phyloP scores from a whole-genome alignment of 2,329 filamentous ascomycete genomes.

The Albophoma yamanashiensis region DNA sequence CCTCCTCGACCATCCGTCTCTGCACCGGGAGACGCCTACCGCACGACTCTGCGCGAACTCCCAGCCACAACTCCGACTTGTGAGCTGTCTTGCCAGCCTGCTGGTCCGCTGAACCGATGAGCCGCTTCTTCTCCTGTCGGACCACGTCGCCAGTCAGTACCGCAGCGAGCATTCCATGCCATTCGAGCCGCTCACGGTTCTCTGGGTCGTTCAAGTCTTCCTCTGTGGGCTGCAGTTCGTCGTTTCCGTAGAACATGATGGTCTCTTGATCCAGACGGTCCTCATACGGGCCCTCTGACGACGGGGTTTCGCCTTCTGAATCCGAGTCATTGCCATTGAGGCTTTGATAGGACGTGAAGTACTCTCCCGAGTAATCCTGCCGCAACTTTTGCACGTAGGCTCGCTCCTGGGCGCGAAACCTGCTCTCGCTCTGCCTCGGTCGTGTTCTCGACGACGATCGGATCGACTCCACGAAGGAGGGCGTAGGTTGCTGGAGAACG shows the following conservation, averaged over 20 bases:
- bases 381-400: conserved; percentile 89
- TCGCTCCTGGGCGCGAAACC: conserved; percentile 61
- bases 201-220: conserved; percentile 84
- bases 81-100: conserved; percentile 52
- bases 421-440: conserved; percentile 31
- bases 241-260: conserved; percentile 83
- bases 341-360: conserved; percentile 57
- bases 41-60: conserved; percentile 71
- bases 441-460: conserved; percentile 44
- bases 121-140: conserved; percentile 90
- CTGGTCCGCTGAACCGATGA: conserved; percentile 66
- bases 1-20: conserved; percentile 78
- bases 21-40: conserved; percentile 79
- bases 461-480: conserved; percentile 30
- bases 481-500: conserved; percentile 22
- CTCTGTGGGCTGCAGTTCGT: conserved; percentile 76
- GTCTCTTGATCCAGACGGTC: conserved; percentile 87
- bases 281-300: conserved; percentile 73
- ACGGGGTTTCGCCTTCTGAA: conserved; percentile 82
- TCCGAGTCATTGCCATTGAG: conserved; percentile 67
- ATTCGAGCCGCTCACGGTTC: conserved; percentile 85
- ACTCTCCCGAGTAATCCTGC: conserved; percentile 55
- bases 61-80: conserved; percentile 77
- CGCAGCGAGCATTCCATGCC: conserved; percentile 95
- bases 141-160: conserved; percentile 95